Evolutionary conservation across 139 green algal genomes (phyloP), one percentile per base, ranked within the genome.

Genomic region (Haematococcus sp.): DNA sequence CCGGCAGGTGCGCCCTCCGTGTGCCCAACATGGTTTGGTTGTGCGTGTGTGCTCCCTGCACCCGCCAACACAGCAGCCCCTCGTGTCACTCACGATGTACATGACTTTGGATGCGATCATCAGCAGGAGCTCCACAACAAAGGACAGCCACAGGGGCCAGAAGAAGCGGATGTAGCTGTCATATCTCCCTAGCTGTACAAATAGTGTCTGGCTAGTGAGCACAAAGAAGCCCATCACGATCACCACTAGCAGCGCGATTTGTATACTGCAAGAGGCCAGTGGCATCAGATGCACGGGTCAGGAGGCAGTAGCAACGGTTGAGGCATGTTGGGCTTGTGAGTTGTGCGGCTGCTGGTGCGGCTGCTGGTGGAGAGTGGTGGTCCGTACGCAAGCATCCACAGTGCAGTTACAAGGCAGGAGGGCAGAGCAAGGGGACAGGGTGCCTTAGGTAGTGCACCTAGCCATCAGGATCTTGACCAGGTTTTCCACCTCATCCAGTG

Each of bases 191-290:
- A 78, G 58, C 55, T 65, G 59, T 4, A 82, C 59, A 32, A 59
- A 58, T 19, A 82, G 44, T 54, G 71, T 75, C 46, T 71, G 55
- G 65, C 44, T 73, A 56, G 70, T 78, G 17, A 82, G 70, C 54
- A 77, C 65, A 55, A 82, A 82, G 33, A 82, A 82, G n/a, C 51
- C 71, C 63, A 77, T 60, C 31, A 71, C 34, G 32, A 76, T 78
- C 22, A 43, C 43, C 43, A 82, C 9, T 31, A 78, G 55, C 44
- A 82, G 51, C 23, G 52, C 76, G 16, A 70, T 16, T 40, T 82
- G 76, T 34, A 40, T 27, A 30, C 75, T 81, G 75, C 54, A 63
- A 30, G 51, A n/a, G n/a, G n/a, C n/a, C n/a, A n/a, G n/a, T n/a
- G n/a, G n/a, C n/a, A n/a, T n/a, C n/a, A n/a, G n/a, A n/a, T n/a